Base-by-base conservation (phyloP, 441 rosid genomes). In the Arabidopsis lyrata region DNA sequence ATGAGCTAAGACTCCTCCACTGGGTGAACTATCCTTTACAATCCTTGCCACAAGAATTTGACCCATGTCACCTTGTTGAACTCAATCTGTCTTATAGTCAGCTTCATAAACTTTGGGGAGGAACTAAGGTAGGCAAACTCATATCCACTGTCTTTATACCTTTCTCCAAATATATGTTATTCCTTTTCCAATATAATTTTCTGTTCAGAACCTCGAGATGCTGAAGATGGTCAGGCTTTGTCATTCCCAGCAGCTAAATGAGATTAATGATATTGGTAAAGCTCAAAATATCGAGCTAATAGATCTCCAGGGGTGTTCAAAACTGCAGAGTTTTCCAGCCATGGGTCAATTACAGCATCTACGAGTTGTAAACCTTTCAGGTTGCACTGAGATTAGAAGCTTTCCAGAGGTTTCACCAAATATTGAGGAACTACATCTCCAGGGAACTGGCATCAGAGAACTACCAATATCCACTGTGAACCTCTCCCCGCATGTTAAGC, bases 11-110 rank as follows among this genome's bases (percentile, higher is more conserved):
- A 36, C 49, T 74, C 45, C 74, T 82, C 0, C 41, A 12, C 4
- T 84, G 87, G 85, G 15, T 60, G 6, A 50, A 56, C 61, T 83
- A 52, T 55, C 79, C 72, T n/a, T 52, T 83, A 5, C 35, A 20
- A 45, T 70, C 42, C 16, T 31, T 83, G 62, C 81, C 78, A 20
- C 34, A 58, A 32, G 34, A n/a, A 2, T 56, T 76, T 48, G 20
- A 59, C 12, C 50, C 5, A 41, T 31, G 39, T 39, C 60, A 68
- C 14, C 75, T 80, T 41, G 60, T 76, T 2, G 69, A 54, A 16
- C 70, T 83, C 36, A 35, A 58, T 38, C 14, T 83, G 47, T 34
- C 74, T 36, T 14, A 58, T 10, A 81, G 78, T 36, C 47, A 47
- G 18, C 50, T 79, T 36, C 5, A 73, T 24, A 56, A 31, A 32